Evolutionary conservation across 441 rosid species (phyloP).

Genomic region (Melastoma candidum): DNA sequence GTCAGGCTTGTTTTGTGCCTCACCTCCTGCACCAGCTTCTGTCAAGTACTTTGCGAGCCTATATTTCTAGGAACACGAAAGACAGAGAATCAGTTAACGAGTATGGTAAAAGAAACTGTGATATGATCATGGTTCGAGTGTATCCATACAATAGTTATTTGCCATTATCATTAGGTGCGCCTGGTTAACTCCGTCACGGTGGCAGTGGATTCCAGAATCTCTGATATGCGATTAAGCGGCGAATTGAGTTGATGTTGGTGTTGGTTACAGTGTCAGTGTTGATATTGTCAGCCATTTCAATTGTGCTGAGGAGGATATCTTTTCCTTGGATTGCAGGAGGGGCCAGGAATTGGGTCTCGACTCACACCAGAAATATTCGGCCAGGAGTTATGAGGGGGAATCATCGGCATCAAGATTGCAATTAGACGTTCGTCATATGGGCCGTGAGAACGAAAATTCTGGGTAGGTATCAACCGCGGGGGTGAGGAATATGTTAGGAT

Average conservation of each 20-base stretch:
- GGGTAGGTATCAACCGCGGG: constrained; percentile 33
- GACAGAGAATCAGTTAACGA: no score
- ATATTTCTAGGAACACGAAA: no score
- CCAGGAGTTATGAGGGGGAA: constrained; percentile 69
- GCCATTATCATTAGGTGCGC: no score
- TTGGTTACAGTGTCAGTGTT: background rate
- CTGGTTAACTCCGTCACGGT: constrained; percentile 54
- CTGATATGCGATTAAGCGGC: constrained; percentile 23
- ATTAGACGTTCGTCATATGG: constrained; percentile 85
- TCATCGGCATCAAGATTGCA: constrained; percentile 69
- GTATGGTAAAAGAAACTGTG: no score
- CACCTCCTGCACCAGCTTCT: no score
- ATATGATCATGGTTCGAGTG: no score
- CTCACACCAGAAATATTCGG: constrained; percentile 72
- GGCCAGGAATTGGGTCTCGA: constrained; percentile 45
- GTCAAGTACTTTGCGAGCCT: no score
- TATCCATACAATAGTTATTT: no score
- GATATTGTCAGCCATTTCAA: background rate
- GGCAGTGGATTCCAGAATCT: constrained; percentile 41
- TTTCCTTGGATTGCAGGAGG: constrained; percentile 37
- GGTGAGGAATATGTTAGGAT: background rate
- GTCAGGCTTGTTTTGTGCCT: no score
- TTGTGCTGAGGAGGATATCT: constrained; percentile 1
- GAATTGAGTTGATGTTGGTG: background rate
- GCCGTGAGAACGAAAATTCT: constrained; percentile 68